Evolutionary conservation across 176 grass and related monocot genomes (phyloP).

Genomic region (Tillandsia fasciculata): DNA sequence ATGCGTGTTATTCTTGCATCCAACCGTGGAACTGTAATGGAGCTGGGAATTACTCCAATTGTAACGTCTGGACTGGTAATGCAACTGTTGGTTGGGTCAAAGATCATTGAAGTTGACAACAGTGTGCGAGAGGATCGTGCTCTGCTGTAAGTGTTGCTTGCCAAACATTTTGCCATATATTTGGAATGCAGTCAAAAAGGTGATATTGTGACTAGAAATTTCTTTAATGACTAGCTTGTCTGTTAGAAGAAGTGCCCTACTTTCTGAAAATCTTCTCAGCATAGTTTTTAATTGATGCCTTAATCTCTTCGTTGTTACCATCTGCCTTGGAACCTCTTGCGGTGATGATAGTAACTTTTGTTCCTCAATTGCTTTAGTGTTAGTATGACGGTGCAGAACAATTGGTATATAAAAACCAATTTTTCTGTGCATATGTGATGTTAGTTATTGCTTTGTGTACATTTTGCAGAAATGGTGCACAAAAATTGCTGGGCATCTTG

Average conservation of each 20-base stretch:
- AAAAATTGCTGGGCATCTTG: conserved; percentile 38
- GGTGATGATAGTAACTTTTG: too few species aligned
- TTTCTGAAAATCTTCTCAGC: too few species aligned
- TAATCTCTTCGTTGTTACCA: too few species aligned
- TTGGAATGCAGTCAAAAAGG: neutral
- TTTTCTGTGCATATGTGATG: neutral
- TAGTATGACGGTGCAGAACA: neutral
- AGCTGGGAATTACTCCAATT: conserved; percentile 74
- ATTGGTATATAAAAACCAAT: neutral
- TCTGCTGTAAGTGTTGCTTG: conserved; percentile 52
- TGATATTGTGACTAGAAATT: neutral
- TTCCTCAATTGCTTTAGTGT: neutral
- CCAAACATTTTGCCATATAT: neutral
- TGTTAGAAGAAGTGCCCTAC: too few species aligned
- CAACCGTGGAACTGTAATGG: conserved; percentile 74
- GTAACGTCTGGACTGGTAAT: conserved; percentile 72
- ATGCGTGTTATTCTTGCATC: conserved; percentile 83
- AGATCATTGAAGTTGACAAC: conserved; percentile 81
- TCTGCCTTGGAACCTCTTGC: too few species aligned
- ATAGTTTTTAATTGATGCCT: too few species aligned
- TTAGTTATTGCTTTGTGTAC: conserved; percentile 1
- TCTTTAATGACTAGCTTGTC: neutral
- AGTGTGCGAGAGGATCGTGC: conserved; percentile 66
- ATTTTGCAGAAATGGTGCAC: conserved; percentile 41
- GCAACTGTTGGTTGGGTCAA: conserved; percentile 61